Base-by-base conservation (phyloP, 139 green algal genomes). In the Chlamydomonas applanata region DNA sequence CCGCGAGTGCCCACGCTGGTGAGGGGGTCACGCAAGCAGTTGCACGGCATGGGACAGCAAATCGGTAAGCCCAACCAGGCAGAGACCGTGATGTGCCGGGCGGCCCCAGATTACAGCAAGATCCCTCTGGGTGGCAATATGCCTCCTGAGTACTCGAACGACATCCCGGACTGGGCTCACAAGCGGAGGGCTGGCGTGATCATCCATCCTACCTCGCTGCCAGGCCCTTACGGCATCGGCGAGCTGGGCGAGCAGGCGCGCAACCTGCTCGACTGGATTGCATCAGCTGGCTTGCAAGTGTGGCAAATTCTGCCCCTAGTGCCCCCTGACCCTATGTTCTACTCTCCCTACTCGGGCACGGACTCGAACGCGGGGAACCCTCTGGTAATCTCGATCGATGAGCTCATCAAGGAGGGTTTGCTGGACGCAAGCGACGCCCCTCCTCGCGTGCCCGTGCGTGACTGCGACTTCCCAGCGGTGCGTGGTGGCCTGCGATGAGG, bases 331-430 rank as follows among this genome's bases (percentile, higher is more conserved):
- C 83, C 86, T 0, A 87, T 91, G 74, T 97, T 90, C 84, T 98
- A 91, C 89, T 97, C 90, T 2, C 96, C 96, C 13, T 99, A 99
- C 87, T 89, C 86, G 20, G 93, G 93, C 56, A 85, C 91, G 52
- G 94, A 99, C 76, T 94, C 94, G 9, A 91, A 95, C 73, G 97
- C 91, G 73, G 96, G 96, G 63, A 97, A 96, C 85, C 90, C 91
- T 1, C 85, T 99, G 22, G 74, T 99, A 5, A 94, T 99, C 36
- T 89, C 80, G 52, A 73, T 97, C 25, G 92, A 98, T 20, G 81
- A 88, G 34, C 89, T 99, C 13, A 88, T 94, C 2, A 77, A 86
- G 17, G 85, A 95, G 20, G 93, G 93, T 13, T 88, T 99, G 64
- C 83, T 99, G n/a, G 63, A 81, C 0, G 33, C 30, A 0, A 29